Percentiles rank a stretch among this genome's conserved stretches.
These are phyloP conservation scores for Yarrowia bubula DNA, from an alignment of 805 yeast species.

Conservation along the genomic window DNA sequence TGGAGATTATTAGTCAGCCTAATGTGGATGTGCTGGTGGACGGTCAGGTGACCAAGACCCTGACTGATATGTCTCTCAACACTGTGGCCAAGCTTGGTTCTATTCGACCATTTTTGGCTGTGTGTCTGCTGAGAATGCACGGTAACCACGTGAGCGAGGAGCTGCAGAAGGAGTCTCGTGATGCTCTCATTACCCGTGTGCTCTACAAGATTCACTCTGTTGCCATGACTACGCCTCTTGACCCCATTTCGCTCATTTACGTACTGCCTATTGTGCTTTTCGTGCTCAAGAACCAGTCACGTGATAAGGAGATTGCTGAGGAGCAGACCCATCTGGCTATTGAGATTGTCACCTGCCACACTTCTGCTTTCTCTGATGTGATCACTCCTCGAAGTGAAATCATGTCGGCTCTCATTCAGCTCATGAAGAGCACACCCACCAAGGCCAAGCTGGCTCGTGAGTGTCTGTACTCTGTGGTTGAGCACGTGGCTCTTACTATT, in stretches of 20 bases:
- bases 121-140: conserved; percentile 61
- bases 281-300: conserved; percentile 52
- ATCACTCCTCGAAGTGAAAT: conserved; percentile 68
- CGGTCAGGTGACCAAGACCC: conserved; percentile 36
- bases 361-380: conserved; percentile 52
- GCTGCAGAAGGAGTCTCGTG: conserved; percentile 51
- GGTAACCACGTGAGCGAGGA: conserved; percentile 46
- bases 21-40: conserved; percentile 27
- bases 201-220: conserved; percentile 73
- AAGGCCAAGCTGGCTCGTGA: conserved; percentile 82
- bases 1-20: conserved; percentile 45
- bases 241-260: conserved; percentile 65
- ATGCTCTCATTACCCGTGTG: conserved; percentile 59
- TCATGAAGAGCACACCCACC: conserved; percentile 65
- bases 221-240: conserved; percentile 70
- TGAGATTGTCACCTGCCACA: conserved; percentile 60
- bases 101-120: conserved; percentile 57
- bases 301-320: conserved; percentile 77
- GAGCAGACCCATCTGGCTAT: conserved; percentile 76
- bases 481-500: conserved; percentile 65
- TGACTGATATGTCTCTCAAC: conserved; percentile 37
- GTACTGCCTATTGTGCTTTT: conserved; percentile 69
- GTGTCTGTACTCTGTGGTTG: conserved; percentile 73
- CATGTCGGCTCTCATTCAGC: conserved; percentile 57
- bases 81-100: conserved; percentile 53